phyloP scores from a whole-genome alignment of 805 yeast genomes.

The Candida awuae region DNA sequence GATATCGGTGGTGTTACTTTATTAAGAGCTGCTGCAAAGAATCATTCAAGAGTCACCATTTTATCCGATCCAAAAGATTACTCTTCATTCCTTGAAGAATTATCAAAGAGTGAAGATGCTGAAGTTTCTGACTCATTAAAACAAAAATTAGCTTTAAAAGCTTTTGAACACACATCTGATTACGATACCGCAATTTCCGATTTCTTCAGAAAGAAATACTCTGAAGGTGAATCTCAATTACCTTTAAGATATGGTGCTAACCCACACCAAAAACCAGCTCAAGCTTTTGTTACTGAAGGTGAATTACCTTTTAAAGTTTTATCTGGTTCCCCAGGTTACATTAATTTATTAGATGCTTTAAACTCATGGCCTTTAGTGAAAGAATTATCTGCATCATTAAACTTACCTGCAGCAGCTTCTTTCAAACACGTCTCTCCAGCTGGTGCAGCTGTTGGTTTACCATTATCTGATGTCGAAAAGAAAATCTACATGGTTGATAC shows the following conservation, averaged over 20 bases:
- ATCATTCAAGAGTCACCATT: constrained; percentile 93
- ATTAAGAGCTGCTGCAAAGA: constrained; percentile 97
- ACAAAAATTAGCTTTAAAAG: constrained; percentile 85
- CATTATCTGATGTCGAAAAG: constrained; percentile 84
- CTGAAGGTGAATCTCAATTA: constrained; percentile 82
- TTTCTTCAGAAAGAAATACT: constrained; percentile 94
- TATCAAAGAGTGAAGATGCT: constrained; percentile 39
- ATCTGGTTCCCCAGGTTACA: constrained; percentile 95
- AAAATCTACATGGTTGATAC: constrained; percentile 92
- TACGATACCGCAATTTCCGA: constrained; percentile 94
- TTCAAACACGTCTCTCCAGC: constrained; percentile 99
- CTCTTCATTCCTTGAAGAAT: constrained; percentile 76
- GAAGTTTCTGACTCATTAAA: constrained; percentile 66
- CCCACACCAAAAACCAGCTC: constrained; percentile 99
- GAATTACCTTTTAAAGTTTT: constrained; percentile 90
- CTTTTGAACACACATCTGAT: constrained; percentile 97
- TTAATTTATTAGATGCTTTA: constrained; percentile 90
- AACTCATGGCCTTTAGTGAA: constrained; percentile 98
- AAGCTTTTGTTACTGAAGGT: constrained; percentile 83
- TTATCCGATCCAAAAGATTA: constrained; percentile 93
- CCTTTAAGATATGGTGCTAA: constrained; percentile 97
- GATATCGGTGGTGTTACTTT: constrained; percentile 98
- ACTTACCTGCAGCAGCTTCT: constrained; percentile 97
- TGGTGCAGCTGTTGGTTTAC: constrained; percentile 96
- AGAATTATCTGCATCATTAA: constrained; percentile 88